A percentile compares a stretch with the other conserved stretches of the same genome.
Conservation (phyloP, 352 stramenopile species). For the Pythium aristosporum region DNA sequence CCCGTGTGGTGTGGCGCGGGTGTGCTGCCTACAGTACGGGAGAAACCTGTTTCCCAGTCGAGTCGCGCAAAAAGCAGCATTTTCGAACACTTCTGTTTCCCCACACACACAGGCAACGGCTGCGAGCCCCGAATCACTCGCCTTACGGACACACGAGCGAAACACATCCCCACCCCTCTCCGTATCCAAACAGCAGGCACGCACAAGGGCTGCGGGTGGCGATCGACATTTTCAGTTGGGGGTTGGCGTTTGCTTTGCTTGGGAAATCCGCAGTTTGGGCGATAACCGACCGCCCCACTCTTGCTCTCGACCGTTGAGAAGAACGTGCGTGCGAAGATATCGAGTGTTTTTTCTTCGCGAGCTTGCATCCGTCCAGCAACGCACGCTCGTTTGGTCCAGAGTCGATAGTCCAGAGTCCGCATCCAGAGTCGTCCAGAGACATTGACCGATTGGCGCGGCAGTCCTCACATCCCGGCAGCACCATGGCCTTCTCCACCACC, state of each 20-base stretch:
- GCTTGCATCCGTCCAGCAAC: conserved; percentile 14
- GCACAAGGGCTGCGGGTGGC: conserved; percentile 21
- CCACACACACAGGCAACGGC: conserved; percentile 5
- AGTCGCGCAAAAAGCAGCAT: conserved; percentile 1
- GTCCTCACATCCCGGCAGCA: not conserved
- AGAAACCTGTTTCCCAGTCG: not conserved
- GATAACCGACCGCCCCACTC: conserved; percentile 20
- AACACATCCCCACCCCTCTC: conserved; percentile 2
- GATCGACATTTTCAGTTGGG: not conserved
- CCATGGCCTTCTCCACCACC: conserved; percentile 32
- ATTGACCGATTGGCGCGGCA: conserved; percentile 13
- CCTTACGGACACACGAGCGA: not conserved
- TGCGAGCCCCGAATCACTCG: not conserved
- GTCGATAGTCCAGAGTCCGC: conserved; percentile 4
- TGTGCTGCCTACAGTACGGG: conserved; percentile 2
- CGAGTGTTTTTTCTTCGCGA: conserved; percentile 6
- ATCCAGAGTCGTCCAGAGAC: conserved; percentile 1
- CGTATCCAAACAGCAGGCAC: conserved; percentile 11
- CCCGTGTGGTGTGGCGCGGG: conserved; percentile 11
- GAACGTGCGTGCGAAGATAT: conserved; percentile 17
- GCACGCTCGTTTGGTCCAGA: not conserved
- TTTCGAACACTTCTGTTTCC: conserved; percentile 4
- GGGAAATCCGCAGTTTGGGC: not conserved
- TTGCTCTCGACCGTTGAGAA: conserved; percentile 21
- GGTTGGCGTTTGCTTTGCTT: not conserved